Evolutionary conservation across 495 filamentous ascomycete species (phyloP).

Genomic region (Penicillium samsonianum): DNA sequence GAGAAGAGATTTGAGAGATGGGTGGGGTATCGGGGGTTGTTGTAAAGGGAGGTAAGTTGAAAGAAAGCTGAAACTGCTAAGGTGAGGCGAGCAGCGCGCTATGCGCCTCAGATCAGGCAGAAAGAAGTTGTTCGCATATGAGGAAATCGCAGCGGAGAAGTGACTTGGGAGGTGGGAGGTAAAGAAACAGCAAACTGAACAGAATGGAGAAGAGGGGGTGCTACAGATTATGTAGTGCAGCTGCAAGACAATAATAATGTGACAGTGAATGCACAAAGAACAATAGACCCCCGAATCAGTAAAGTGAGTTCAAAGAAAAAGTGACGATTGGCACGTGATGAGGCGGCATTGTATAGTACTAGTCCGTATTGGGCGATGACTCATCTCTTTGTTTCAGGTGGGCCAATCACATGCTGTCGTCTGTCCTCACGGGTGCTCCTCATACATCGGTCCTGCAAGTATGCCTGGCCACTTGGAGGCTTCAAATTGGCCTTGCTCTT

Average conservation of each 20-base stretch:
- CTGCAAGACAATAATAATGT: conserved; percentile 2
- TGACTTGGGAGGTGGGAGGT: background rate
- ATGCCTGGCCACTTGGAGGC: conserved; percentile 9
- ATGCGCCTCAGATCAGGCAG: conserved; percentile 30
- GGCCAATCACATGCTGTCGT: conserved; percentile 43
- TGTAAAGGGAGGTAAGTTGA: conserved; percentile 1
- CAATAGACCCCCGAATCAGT: conserved; percentile 12
- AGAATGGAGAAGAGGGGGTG: conserved; percentile 1
- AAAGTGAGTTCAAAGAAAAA: conserved; percentile 28
- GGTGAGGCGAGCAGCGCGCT: conserved; percentile 26
- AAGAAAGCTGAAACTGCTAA: conserved; percentile 12
- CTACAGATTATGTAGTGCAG: conserved; percentile 2
- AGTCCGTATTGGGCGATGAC: conserved; percentile 10
- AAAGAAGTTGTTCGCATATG: conserved; percentile 27
- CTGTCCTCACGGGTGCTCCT: conserved; percentile 39
- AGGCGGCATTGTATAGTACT: conserved; percentile 5
- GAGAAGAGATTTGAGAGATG: conserved; percentile 9
- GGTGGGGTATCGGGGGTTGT: conserved; percentile 4
- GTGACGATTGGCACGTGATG: conserved; percentile 34
- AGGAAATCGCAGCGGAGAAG: conserved; percentile 8
- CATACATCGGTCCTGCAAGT: conserved; percentile 25
- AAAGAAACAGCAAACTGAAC: conserved; percentile 7
- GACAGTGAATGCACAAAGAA: conserved; percentile 11
- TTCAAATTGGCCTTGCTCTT: conserved; percentile 29
- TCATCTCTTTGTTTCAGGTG: conserved; percentile 2